These are phyloP conservation scores for Tetrahymena malaccensis DNA, from an alignment of 73 alveolate genomes.

Conservation along the genomic window DNA sequence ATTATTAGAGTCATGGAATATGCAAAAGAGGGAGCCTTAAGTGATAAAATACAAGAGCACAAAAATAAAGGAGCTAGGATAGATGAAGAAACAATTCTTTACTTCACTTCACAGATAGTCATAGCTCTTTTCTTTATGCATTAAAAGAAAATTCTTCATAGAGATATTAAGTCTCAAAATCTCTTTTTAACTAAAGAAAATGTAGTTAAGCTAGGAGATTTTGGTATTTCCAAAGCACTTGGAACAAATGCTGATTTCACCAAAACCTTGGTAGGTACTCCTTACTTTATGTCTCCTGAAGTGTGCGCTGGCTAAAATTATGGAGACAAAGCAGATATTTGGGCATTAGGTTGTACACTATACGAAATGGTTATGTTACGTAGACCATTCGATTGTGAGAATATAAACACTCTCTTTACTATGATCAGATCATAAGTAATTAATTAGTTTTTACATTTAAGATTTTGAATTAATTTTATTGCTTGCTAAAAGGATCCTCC, in stretches of 20 bases:
- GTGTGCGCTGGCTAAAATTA: slow-evolving; percentile 84
- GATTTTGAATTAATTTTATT: background rate
- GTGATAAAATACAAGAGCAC: slow-evolving; percentile 66
- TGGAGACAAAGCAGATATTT: slow-evolving; percentile 93
- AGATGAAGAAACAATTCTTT: slow-evolving; percentile 66
- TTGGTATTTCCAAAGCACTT: slow-evolving; percentile 90
- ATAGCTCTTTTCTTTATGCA: slow-evolving; percentile 91
- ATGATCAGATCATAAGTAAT: slow-evolving; percentile 42
- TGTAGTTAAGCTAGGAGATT: slow-evolving; percentile 91
- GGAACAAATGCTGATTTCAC: slow-evolving; percentile 74
- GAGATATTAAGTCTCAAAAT: slow-evolving; percentile 91
- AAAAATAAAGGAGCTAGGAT: slow-evolving; percentile 49
- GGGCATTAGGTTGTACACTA: slow-evolving; percentile 96
- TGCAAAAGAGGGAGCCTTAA: slow-evolving; percentile 94
- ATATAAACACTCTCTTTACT: slow-evolving; percentile 50
- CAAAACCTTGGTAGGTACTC: slow-evolving; percentile 91
- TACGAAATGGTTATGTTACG: slow-evolving; percentile 85
- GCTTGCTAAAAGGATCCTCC: background rate
- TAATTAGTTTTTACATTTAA: background rate
- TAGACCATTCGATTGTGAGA: slow-evolving; percentile 90
- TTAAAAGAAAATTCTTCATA: slow-evolving; percentile 83
- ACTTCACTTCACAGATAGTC: slow-evolving; percentile 77
- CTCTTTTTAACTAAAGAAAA: slow-evolving; percentile 74
- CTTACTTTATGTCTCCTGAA: slow-evolving; percentile 96
- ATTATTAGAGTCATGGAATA: slow-evolving; percentile 71